A percentile compares a stretch with the other conserved stretches of the same genome.
These are phyloP conservation scores for Gossypium stocksii DNA, from an alignment of 345 rosid genomes.

Conservation along the genomic window DNA sequence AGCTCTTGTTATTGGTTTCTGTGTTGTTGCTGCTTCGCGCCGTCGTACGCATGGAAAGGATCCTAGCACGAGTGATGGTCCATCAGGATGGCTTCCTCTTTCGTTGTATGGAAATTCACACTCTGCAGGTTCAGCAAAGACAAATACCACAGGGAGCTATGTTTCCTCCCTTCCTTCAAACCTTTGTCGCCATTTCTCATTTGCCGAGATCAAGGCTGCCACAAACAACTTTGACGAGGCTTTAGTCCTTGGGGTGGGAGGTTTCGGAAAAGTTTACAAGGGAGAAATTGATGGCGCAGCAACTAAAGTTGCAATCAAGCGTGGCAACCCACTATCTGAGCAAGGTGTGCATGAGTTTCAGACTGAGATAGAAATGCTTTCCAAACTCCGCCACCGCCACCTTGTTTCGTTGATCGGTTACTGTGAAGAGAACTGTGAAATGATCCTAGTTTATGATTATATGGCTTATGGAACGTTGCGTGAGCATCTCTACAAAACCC, in stretches of 20 bases:
- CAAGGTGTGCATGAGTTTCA: constrained; percentile 98
- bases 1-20: constrained; percentile 52
- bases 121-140: constrained; percentile 90
- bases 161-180: constrained; percentile 91
- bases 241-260: constrained; percentile 89
- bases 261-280: constrained; percentile 92
- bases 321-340: constrained; percentile 93
- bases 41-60: constrained; percentile 54
- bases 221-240: constrained; percentile 91
- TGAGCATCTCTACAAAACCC: constrained; percentile 94
- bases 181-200: constrained; percentile 97
- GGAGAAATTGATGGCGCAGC: constrained; percentile 90
- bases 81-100: constrained; percentile 97
- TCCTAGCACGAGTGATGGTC: constrained; percentile 76
- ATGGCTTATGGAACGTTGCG: constrained; percentile 94
- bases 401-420: constrained; percentile 94
- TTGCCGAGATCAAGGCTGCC: constrained; percentile 90
- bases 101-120: constrained; percentile 93
- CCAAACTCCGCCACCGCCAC: constrained; percentile 94
- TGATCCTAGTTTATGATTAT: constrained; percentile 95
- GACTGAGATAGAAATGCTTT: constrained; percentile 98
- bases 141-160: constrained; percentile 91
- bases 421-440: constrained; percentile 93
- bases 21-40: constrained; percentile 40
- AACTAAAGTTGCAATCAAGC: constrained; percentile 93